Evolutionary conservation across 2,329 filamentous ascomycete genomes (phyloP), one percentile per base, ranked within the genome.

Genomic region (Calonectria multiphialidica): DNA sequence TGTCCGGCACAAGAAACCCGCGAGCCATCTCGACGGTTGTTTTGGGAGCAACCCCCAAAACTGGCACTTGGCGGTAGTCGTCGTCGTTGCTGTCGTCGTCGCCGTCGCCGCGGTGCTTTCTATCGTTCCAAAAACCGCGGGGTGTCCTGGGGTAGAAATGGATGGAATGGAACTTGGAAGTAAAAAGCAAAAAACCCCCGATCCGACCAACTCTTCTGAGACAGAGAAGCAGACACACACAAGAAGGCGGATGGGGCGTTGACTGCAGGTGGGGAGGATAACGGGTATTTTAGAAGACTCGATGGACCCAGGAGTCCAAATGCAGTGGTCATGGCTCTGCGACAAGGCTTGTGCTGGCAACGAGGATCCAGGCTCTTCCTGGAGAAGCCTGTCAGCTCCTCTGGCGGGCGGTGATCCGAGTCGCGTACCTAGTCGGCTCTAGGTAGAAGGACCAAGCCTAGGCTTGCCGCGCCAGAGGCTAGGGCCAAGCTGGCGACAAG

Each of bases 1-100:
- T 15, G 5, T 77, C 77, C 0, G 78, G 78, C 18, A 80, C 73
- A 5, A 80, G 70, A 25, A 79, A 80, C 2, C 78, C 77, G 45
- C 64, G 69, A 21, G 62, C 63, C 75, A 79, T 79, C 13, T 72
- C 70, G 74, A 63, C 57, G 53, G 42, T 13, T n/a, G 63, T 21
- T 8, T 45, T 30, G 66, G 18, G 45, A 35, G 42, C 25, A 35
- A 35, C 37, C 35, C 44, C 16, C 16, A 37, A 2, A 42, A 62
- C 53, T 59, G 53, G 35, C 53, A 53, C 44, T 37, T 21, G 28
- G 28, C 28, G 28, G 28, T 30, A 30, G 28, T 30, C 28, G 4
- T 30, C 8, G 28, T 30, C 28, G 28, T 16, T n/a, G 0, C 18
- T 33, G 37, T 42, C 33, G 28, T 30, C 13, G 13, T 35, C 57